Base-by-base conservation (phyloP, 495 filamentous ascomycete species). In the Halenospora varia region DNA sequence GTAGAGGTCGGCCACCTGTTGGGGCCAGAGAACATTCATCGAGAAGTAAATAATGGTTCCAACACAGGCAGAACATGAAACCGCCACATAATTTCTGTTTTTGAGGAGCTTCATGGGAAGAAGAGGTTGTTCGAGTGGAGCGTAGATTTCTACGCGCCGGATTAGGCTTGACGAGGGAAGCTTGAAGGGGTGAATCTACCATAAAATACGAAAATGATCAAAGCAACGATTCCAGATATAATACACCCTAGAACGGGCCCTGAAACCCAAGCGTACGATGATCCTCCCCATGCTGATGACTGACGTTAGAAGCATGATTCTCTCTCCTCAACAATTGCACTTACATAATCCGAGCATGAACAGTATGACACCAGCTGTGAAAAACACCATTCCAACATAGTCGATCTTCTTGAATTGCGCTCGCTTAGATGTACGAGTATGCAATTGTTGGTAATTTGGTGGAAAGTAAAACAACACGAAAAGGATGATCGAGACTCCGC, bases 181-280 rank as follows among this genome's bases (percentile, higher is more conserved):
- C 6, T 4, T 6, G 29, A 13, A 4, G 29, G 20, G 25, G 18
- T 42, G 23, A 9, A 42, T 40, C 17, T 22, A 55, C 52, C 70
- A 56, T 73, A 77, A 17, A 74, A 39, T 2, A 59, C 68, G 54
- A 77, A 77, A n/a, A 53, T 63, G 11, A 73, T 61, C 25, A 78
- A 54, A 1, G 64, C 55, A n/a, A 72, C 51, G 42, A 68, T 65
- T 13, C 75, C 75, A 35, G 75, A 58, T n/a, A 77, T 66, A 24
- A 78, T 63, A 17, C 63, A 55, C 20, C 62, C 65, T 24, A 80
- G 65, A 22, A 76, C 72, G 50, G 74, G 66, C 9, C 64, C 68
- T 25, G 67, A 71, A 48, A 63, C 60, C 76, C 75, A 78, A 0
- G 73, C 61, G 62, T 78, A 77, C 0, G 62, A 56, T 1, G 52